Conservation (phyloP, 495 filamentous ascomycete genomes). For the Penicillium maclennaniae region DNA sequence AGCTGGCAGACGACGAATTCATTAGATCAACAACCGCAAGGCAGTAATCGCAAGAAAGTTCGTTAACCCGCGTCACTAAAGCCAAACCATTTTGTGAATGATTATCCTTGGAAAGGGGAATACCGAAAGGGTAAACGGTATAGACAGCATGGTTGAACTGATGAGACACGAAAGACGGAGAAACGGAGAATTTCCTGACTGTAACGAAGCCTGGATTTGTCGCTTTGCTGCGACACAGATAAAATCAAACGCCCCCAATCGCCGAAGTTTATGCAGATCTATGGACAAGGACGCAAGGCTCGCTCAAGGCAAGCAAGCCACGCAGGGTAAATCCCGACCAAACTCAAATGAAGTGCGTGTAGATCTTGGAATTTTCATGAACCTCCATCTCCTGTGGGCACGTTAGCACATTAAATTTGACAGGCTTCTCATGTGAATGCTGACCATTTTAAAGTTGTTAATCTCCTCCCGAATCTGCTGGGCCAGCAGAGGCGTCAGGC, state of each 20-base stretch:
- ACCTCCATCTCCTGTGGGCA: constrained; percentile 92
- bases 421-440: neutral
- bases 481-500: constrained; percentile 91
- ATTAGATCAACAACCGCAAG: constrained; percentile 23
- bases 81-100: constrained; percentile 16
- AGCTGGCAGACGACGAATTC: constrained; percentile 19
- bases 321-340: constrained; percentile 25
- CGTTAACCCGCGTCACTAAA: constrained; percentile 12
- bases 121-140: constrained; percentile 8
- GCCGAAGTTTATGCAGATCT: constrained; percentile 31
- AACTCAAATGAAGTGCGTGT: constrained; percentile 95
- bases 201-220: neutral
- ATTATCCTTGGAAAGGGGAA: neutral
- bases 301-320: constrained; percentile 9
- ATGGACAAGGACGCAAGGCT: constrained; percentile 26
- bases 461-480: constrained; percentile 99
- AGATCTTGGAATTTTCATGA: constrained; percentile 95
- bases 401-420: constrained; percentile 25
- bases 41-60: constrained; percentile 2
- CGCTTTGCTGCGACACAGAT: neutral
- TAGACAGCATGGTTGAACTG: neutral
- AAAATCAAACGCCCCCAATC: constrained; percentile 22
- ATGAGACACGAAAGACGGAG: neutral
- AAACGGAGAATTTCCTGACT: neutral
- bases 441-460: constrained; percentile 98